Percentiles rank a stretch among this genome's conserved stretches.
Evolutionary conservation across 306 rosid genomes (phyloP).

Genomic region (Ormosia emarginata): DNA sequence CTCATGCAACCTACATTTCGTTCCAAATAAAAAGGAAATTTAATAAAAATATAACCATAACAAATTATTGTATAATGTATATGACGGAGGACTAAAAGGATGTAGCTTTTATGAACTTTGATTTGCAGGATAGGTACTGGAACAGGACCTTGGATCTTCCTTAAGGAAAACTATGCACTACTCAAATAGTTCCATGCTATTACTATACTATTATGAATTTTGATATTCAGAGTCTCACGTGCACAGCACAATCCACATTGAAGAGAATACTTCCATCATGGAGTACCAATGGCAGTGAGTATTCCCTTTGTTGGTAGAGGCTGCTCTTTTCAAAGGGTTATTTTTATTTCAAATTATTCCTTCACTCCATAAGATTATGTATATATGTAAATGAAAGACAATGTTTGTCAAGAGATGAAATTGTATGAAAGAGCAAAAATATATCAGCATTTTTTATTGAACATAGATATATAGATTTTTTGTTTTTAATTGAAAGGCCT

Average conservation of each 20-base stretch:
- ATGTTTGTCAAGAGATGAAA: neutral
- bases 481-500: neutral
- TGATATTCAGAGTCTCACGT: neutral
- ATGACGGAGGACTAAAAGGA: neutral
- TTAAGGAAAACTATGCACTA: constrained; percentile 8
- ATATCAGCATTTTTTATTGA: neutral
- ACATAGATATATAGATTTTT: neutral
- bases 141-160: constrained; percentile 85
- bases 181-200: neutral
- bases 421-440: neutral
- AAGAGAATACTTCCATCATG: neutral
- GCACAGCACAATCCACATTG: neutral
- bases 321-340: neutral
- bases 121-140: constrained; percentile 70
- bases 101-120: neutral
- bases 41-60: neutral
- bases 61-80: neutral
- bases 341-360: neutral
- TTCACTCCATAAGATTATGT: neutral
- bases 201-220: neutral
- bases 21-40: neutral
- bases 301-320: neutral
- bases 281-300: neutral
- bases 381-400: neutral
- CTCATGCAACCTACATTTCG: neutral